Evolutionary conservation across 805 yeast genomes (phyloP).

Genomic region (Kazachstania taianensis): DNA sequence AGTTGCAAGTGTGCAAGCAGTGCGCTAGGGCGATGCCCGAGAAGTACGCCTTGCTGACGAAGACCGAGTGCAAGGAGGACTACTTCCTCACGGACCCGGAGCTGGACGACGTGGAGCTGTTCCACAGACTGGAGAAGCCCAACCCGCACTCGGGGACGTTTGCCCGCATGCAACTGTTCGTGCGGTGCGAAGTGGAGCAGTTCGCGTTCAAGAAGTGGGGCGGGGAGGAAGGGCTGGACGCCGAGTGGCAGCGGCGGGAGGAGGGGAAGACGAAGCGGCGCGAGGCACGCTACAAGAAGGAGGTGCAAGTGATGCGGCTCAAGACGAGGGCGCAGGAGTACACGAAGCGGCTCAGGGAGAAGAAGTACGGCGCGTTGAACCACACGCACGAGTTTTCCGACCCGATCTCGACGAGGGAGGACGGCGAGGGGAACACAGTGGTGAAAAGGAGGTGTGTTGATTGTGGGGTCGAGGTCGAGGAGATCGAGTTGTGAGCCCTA

Average conservation of each 20-base stretch:
- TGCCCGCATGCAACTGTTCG: conserved; percentile 84
- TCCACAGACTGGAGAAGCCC: conserved; percentile 77
- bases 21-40: conserved; percentile 72
- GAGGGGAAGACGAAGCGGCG: conserved; percentile 57
- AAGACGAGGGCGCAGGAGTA: conserved; percentile 86
- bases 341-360: conserved; percentile 58
- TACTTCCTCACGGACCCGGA: conserved; percentile 92
- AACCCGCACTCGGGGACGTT: conserved; percentile 88
- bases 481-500: conserved; percentile 20
- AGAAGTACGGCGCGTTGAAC: conserved; percentile 40
- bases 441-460: conserved; percentile 56
- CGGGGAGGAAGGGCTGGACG: conserved; percentile 74
- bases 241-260: conserved; percentile 86
- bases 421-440: conserved; percentile 32
- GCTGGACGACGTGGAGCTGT: conserved; percentile 53
- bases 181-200: conserved; percentile 88
- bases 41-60: conserved; percentile 81
- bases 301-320: conserved; percentile 77
- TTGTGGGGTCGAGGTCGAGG: conserved; percentile 82
- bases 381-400: conserved; percentile 73
- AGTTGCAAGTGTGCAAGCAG: conserved; percentile 64
- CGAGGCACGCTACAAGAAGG: conserved; percentile 70
- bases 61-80: conserved; percentile 91
- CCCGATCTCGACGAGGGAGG: conserved; percentile 35
- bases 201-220: conserved; percentile 94